phyloP scores from a whole-genome alignment of 2,329 filamentous ascomycete species.

The Fusarium austroafricanum region DNA sequence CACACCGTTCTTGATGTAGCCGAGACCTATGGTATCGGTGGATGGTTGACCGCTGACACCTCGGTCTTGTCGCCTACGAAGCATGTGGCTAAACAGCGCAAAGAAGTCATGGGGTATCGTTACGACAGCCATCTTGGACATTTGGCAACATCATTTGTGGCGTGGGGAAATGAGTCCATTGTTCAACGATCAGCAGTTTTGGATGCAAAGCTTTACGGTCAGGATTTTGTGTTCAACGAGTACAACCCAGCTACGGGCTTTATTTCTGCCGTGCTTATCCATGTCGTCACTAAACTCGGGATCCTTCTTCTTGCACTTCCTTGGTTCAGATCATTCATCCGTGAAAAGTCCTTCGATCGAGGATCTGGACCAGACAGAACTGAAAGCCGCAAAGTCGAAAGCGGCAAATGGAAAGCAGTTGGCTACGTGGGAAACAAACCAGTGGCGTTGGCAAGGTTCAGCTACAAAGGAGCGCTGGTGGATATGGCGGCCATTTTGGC shows the following conservation, averaged over 20 bases:
- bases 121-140: not conserved
- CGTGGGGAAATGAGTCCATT: constrained; percentile 1
- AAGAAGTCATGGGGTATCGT: not conserved
- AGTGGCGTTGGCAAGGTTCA: not conserved
- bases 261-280: not conserved
- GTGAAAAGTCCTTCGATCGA: not conserved
- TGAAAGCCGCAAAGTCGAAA: not conserved
- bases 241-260: not conserved
- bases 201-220: not conserved
- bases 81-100: not conserved
- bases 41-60: not conserved
- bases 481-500: constrained; percentile 7
- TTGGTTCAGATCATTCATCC: not conserved
- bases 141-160: not conserved
- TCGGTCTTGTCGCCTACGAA: not conserved
- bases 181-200: not conserved
- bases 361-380: not conserved
- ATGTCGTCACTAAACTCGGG: not conserved
- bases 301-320: not conserved
- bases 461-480: not conserved
- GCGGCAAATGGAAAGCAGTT: not conserved
- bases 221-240: not conserved
- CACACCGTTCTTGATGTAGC: constrained; percentile 7
- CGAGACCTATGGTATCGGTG: not conserved
- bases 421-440: not conserved